Evolutionary conservation across 257 asterid genomes (phyloP).

Genomic region (Primulina huaijiensis): DNA sequence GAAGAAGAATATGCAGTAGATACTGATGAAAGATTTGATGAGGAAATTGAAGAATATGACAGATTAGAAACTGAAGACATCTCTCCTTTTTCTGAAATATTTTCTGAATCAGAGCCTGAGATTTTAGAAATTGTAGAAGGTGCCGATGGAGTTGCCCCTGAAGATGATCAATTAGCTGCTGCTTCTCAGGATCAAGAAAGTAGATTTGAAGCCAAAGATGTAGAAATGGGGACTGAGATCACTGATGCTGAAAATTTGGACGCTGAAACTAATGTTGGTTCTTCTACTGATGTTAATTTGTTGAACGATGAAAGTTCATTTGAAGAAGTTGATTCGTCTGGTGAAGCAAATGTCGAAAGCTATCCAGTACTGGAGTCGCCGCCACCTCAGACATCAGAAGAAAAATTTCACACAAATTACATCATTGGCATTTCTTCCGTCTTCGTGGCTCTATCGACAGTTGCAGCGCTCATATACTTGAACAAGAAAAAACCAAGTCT

Average conservation of each 20-base stretch:
- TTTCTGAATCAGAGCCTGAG: conserved; percentile 21
- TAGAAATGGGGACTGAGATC: conserved; percentile 27
- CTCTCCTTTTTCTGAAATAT: conserved; percentile 10
- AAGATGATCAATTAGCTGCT: conserved; percentile 22
- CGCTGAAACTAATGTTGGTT: conserved; percentile 1
- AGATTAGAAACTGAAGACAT: conserved; percentile 21
- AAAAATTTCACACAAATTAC: not conserved
- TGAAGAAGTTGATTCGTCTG: conserved; percentile 11
- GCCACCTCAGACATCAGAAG: conserved; percentile 18
- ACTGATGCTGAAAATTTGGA: not conserved
- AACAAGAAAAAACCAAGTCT: conserved; percentile 22
- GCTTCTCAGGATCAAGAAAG: conserved; percentile 21
- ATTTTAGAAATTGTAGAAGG: conserved; percentile 18
- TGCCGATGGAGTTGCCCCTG: conserved; percentile 23
- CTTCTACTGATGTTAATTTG: conserved; percentile 21
- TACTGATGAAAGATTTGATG: conserved; percentile 29
- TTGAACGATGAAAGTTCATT: conserved; percentile 24
- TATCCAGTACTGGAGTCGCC: conserved; percentile 19
- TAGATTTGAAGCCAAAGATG: conserved; percentile 15
- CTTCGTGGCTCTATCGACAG: conserved; percentile 34
- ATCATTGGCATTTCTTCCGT: conserved; percentile 30
- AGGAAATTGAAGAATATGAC: conserved; percentile 23
- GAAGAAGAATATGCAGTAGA: conserved; percentile 30
- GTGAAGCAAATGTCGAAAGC: conserved; percentile 10
- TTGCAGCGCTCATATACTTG: conserved; percentile 26